Percentiles rank a stretch among this genome's conserved stretches.
Conservation (phyloP, 1,284 basidiomycete species). For the Naganishia sp. region DNA sequence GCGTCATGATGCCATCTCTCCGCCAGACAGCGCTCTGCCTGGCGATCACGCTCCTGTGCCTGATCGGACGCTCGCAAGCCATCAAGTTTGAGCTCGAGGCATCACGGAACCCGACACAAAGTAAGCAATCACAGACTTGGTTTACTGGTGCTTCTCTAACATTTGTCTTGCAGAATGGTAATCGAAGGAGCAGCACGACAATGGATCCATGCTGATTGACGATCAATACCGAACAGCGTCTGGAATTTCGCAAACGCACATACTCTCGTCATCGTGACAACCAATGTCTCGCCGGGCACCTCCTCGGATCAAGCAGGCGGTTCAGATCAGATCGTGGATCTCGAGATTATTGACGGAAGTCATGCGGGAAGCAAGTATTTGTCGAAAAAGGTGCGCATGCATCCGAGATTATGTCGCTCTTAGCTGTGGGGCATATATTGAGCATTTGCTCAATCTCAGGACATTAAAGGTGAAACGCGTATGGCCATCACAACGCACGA, state of each 20-base stretch:
- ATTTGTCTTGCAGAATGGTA: constrained; percentile 45
- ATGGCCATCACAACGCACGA: constrained; percentile 92
- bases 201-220: not conserved
- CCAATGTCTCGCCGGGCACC: constrained; percentile 73
- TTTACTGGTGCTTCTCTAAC: not conserved
- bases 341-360: constrained; percentile 91
- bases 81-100: constrained; percentile 82
- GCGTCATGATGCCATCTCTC: constrained; percentile 2
- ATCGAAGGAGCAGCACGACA: not conserved
- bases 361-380: constrained; percentile 87
- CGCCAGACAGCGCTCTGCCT: constrained; percentile 10
- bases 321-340: constrained; percentile 73
- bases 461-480: constrained; percentile 85
- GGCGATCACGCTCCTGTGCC: not conserved
- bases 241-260: constrained; percentile 89
- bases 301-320: constrained; percentile 40
- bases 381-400: constrained; percentile 64
- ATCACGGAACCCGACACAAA: constrained; percentile 67
- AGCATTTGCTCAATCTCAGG: constrained; percentile 43
- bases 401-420: not conserved
- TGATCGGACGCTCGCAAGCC: constrained; percentile 52
- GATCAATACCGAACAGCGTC: constrained; percentile 61
- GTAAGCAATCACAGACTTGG: constrained; percentile 39
- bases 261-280: constrained; percentile 89
- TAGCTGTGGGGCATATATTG: not conserved